Percentiles rank a stretch among this genome's conserved stretches.
Conservation (phyloP, 2,329 filamentous ascomycete species). For the Phaeosphaeria sp. region DNA sequence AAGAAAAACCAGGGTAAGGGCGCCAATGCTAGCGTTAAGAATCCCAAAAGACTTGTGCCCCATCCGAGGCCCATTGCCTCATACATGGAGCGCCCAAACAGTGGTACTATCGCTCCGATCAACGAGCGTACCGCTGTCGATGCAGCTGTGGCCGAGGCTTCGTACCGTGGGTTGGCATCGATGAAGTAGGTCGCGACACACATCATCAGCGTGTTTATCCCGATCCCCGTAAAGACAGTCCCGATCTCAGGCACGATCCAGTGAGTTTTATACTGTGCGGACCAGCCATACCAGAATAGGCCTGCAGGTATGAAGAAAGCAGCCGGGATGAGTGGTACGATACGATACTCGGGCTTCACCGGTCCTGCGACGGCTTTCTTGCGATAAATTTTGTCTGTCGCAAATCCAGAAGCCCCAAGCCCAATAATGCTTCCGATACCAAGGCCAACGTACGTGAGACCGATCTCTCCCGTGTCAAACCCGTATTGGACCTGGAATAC, state of each 20-base stretch:
- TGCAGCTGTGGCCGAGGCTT: constrained; percentile 62
- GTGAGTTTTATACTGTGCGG: constrained; percentile 57
- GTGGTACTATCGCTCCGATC: constrained; percentile 63
- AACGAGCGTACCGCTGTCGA: constrained; percentile 61
- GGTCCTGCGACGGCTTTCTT: constrained; percentile 22
- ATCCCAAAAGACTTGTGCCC: constrained; percentile 62
- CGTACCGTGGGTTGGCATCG: constrained; percentile 58
- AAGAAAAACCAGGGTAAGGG: constrained; percentile 53
- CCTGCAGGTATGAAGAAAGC: constrained; percentile 26
- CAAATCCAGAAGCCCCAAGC: constrained; percentile 14
- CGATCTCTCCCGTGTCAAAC: constrained; percentile 20
- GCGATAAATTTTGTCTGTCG: constrained; percentile 33
- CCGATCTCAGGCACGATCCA: constrained; percentile 58
- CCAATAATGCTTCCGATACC: constrained; percentile 23
- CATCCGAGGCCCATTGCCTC: constrained; percentile 63
- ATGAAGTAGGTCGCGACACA: constrained; percentile 65
- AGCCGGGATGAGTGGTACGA: constrained; percentile 33
- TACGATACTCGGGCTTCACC: constrained; percentile 45
- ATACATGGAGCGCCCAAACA: constrained; percentile 67
- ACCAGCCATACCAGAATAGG: constrained; percentile 58
- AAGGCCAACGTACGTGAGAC: constrained; percentile 25
- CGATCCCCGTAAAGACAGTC: constrained; percentile 13
- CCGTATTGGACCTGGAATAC: constrained; percentile 29
- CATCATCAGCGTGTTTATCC: constrained; percentile 16
- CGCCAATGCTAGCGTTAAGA: constrained; percentile 54